Evolutionary conservation across 345 rosid species (phyloP).

Genomic region (Arabis hirsuta): DNA sequence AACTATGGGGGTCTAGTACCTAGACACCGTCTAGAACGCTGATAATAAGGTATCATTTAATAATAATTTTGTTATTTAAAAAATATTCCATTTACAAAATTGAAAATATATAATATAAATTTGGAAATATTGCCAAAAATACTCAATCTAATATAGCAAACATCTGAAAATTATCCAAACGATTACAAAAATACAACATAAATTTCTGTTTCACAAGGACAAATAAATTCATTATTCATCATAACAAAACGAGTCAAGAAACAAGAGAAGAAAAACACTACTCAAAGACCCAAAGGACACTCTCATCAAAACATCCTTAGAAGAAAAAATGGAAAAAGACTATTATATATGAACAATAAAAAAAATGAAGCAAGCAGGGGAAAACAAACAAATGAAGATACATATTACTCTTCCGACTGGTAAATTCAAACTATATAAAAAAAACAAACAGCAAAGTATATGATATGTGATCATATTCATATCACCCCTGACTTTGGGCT

Average conservation of each 20-base stretch:
- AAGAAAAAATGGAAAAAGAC: slow-evolving; percentile 10
- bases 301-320: slow-evolving; percentile 2
- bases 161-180: slow-evolving; percentile 22
- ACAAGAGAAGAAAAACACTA: slow-evolving; percentile 5
- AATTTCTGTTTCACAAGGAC: slow-evolving; percentile 28
- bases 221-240: slow-evolving; percentile 35
- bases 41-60: too few relatives aligned
- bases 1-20: too few relatives aligned
- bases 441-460: slow-evolving; percentile 10
- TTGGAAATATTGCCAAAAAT: neutral
- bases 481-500: slow-evolving; percentile 35
- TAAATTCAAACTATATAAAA: slow-evolving; percentile 20
- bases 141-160: slow-evolving; percentile 21
- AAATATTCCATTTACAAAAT: too few relatives aligned
- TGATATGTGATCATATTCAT: slow-evolving; percentile 33
- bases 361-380: slow-evolving; percentile 36
- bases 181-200: slow-evolving; percentile 27
- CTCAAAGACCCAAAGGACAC: slow-evolving; percentile 25
- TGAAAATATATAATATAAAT: too few relatives aligned
- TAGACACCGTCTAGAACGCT: too few relatives aligned
- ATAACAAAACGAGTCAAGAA: slow-evolving; percentile 19
- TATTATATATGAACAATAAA: slow-evolving; percentile 40
- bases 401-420: slow-evolving; percentile 34
- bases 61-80: too few relatives aligned
- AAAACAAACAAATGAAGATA: slow-evolving; percentile 30